Conservation (phyloP, 805 yeast species). For the Saccharomycopsis lassenensis region DNA sequence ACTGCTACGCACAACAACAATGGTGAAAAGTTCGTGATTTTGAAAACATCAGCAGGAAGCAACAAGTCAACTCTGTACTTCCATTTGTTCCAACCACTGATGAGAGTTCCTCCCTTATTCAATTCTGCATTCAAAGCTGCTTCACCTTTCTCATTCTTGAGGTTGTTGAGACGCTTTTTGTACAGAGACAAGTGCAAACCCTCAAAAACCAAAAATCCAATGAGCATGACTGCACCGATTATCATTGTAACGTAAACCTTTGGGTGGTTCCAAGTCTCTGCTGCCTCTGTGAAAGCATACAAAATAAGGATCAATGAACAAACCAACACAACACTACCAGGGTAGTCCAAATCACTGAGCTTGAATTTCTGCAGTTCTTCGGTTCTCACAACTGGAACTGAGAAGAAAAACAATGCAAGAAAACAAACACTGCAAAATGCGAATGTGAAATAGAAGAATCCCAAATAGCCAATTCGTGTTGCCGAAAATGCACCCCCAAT, state of each 20-base stretch:
- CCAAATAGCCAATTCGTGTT: constrained; percentile 30
- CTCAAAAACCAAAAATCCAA: constrained; percentile 26
- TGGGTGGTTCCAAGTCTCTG: constrained; percentile 5
- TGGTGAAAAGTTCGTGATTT: constrained; percentile 6
- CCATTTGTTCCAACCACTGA: constrained; percentile 1
- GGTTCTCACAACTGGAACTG: constrained; percentile 24
- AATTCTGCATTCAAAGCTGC: background rate
- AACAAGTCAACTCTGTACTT: constrained; percentile 4
- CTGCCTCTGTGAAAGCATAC: constrained; percentile 23
- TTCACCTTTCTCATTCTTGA: constrained; percentile 1
- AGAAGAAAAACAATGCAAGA: constrained; percentile 22
- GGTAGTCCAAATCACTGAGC: constrained; percentile 26
- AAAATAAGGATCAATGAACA: constrained; percentile 29
- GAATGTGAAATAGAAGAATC: constrained; percentile 29
- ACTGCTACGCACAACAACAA: constrained; percentile 6
- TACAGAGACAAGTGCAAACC: constrained; percentile 18
- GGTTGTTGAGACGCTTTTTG: constrained; percentile 13
- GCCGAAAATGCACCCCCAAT: constrained; percentile 35
- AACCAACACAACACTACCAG: constrained; percentile 27
- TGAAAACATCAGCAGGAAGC: constrained; percentile 9
- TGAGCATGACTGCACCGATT: constrained; percentile 28
- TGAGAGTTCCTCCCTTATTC: constrained; percentile 19
- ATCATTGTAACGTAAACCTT: constrained; percentile 34
- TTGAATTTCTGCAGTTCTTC: constrained; percentile 19
- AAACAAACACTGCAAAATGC: constrained; percentile 22